Base-by-base conservation (phyloP, 169 alveolate genomes). In the Babesia bigemina region DNA sequence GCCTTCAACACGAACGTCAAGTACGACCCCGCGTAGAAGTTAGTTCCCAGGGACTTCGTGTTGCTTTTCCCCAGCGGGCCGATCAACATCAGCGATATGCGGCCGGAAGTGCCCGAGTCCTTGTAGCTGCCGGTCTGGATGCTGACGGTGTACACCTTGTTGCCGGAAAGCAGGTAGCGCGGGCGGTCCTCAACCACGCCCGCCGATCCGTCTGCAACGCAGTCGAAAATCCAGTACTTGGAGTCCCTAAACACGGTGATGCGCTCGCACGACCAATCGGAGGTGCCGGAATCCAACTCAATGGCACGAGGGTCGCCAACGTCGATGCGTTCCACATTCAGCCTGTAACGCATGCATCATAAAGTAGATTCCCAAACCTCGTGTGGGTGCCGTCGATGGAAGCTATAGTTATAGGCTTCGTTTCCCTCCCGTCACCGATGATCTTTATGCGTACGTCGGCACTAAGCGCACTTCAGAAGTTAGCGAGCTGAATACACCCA, bases 141-240 rank as follows among this genome's bases (percentile, higher is more conserved):
- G 74, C 85, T 81, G 65, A 90, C 84, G 56, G 87, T 86, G 79
- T 90, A 90, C 24, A 73, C 49, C 79, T 86, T 90, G 78, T 86
- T 86, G 2, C 88, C 88, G 56, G 88, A 81, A 11, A 81, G 72
- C 19, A 81, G 79, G 63, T 72, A 81, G 19, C 79, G 62, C 13
- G 88, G 60, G 26, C 53, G 45, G 61, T 88, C 79, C 49, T 79
- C 94, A 10, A 57, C 86, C 21, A 58, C 70, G 63, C 86, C 82
- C 13, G 91, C 82, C n/a, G 89, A 63, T 24, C 86, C 79, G 26
- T 70, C 87, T 14, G 90, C 95, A 9, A 84, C 79, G 39, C 97
- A 94, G 77, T 92, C 95, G 63, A 94, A 94, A 7, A 86, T 79
- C 97, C 97, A 94, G 76, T 89, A 94, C 56, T 93, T 90, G 72